Conservation (phyloP, 2,329 filamentous ascomycete species). For the Xylariaceae sp. region DNA sequence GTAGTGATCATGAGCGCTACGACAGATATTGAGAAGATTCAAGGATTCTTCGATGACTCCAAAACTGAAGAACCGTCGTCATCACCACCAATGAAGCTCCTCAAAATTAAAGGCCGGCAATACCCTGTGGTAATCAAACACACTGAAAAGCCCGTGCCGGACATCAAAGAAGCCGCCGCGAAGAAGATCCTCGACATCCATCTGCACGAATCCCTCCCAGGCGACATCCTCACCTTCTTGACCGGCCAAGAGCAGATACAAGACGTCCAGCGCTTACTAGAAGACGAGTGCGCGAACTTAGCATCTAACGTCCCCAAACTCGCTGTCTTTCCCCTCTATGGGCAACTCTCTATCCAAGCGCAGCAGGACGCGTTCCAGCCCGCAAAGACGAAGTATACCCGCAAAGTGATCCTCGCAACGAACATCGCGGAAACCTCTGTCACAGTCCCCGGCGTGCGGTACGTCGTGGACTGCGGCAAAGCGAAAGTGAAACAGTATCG, state of each 20-base stretch:
- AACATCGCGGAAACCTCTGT: constrained; percentile 99
- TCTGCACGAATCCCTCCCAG: constrained; percentile 81
- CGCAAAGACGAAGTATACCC: constrained; percentile 64
- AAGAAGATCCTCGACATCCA: constrained; percentile 85
- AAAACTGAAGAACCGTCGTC: constrained; percentile 13
- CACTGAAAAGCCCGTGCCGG: constrained; percentile 67
- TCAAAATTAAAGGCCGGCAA: constrained; percentile 78
- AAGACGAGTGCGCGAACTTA: constrained; percentile 71
- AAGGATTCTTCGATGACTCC: constrained; percentile 61
- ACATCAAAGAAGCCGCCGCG: constrained; percentile 77
- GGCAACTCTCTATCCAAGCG: constrained; percentile 78
- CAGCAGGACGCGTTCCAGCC: constrained; percentile 85
- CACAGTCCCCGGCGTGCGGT: constrained; percentile 87
- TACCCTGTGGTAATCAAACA: constrained; percentile 79
- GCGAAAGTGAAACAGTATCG: constrained; percentile 93
- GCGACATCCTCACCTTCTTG: constrained; percentile 88
- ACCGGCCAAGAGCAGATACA: constrained; percentile 94
- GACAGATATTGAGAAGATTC: constrained; percentile 76
- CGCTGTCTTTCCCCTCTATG: constrained; percentile 76
- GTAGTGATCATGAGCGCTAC: constrained; percentile 97
- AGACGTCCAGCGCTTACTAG: constrained; percentile 70
- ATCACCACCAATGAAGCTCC: constrained; percentile 43
- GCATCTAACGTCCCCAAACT: constrained; percentile 70
- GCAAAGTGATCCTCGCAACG: constrained; percentile 88
- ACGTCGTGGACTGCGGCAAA: constrained; percentile 89